Percentiles rank a stretch among this genome's conserved stretches.
These are phyloP conservation scores for Calvatia gigantea DNA, from an alignment of 768 basidiomycete genomes.

Conservation along the genomic window DNA sequence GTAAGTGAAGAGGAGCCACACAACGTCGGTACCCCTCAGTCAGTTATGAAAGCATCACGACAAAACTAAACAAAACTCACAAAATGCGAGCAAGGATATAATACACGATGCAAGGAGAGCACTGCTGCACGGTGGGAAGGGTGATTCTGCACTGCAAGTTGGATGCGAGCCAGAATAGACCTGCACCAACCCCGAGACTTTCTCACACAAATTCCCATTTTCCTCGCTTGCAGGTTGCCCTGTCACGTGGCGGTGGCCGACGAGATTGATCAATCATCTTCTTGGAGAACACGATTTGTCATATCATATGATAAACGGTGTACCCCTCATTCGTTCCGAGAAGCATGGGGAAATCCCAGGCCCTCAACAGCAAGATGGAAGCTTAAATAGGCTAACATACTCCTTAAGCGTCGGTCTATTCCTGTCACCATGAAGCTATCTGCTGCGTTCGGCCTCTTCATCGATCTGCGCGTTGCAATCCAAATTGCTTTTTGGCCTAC, in stretches of 20 bases:
- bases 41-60: not conserved
- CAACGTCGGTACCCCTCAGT: not conserved
- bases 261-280: not conserved
- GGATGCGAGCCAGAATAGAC: constrained; percentile 4
- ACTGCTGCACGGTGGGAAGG: not conserved
- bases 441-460: constrained; percentile 36
- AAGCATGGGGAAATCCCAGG: not conserved
- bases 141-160: constrained; percentile 5
- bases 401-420: too few species aligned
- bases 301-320: not conserved
- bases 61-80: not conserved
- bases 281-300: not conserved
- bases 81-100: not conserved
- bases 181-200: not conserved
- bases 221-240: too few species aligned
- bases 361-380: not conserved
- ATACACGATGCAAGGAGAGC: not conserved
- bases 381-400: not conserved
- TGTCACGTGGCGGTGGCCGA: not conserved
- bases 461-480: constrained; percentile 39
- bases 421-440: constrained; percentile 41
- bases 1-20: not conserved
- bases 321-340: not conserved
- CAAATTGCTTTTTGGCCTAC: constrained; percentile 42
- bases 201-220: not conserved